Conservation (phyloP, 257 asterid species). For the Lithospermum erythrorhizon region DNA sequence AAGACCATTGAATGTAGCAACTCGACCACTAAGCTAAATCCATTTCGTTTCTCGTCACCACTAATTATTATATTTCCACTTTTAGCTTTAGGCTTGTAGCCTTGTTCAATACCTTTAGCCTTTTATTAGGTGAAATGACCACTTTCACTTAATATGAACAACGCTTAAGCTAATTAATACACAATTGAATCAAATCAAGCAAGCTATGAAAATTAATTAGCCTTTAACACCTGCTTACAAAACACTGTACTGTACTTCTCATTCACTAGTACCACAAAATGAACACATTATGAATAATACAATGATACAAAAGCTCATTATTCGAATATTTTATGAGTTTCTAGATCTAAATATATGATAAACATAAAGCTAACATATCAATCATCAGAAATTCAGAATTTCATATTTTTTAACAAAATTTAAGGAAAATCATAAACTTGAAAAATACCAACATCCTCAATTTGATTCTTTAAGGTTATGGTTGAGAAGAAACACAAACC, state of each 20-base stretch:
- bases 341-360: neutral
- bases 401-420: neutral
- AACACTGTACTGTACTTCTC: no score
- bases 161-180: no score
- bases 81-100: neutral
- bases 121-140: no score
- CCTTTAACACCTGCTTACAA: no score
- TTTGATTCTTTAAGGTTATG: neutral
- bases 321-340: neutral
- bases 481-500: conserved; percentile 25
- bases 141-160: no score
- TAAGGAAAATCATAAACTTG: neutral
- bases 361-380: neutral
- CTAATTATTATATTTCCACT: neutral
- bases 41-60: neutral
- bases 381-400: neutral
- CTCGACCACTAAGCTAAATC: neutral
- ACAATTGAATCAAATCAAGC: neutral
- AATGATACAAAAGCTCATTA: no score
- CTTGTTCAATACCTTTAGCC: neutral
- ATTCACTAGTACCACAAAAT: no score
- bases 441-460: neutral
- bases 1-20: no score
- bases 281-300: no score
- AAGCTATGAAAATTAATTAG: no score